Evolutionary conservation across 2,329 filamentous ascomycete genomes (phyloP), one percentile per base, ranked within the genome.

Genomic region (Colletotrichum sp.): DNA sequence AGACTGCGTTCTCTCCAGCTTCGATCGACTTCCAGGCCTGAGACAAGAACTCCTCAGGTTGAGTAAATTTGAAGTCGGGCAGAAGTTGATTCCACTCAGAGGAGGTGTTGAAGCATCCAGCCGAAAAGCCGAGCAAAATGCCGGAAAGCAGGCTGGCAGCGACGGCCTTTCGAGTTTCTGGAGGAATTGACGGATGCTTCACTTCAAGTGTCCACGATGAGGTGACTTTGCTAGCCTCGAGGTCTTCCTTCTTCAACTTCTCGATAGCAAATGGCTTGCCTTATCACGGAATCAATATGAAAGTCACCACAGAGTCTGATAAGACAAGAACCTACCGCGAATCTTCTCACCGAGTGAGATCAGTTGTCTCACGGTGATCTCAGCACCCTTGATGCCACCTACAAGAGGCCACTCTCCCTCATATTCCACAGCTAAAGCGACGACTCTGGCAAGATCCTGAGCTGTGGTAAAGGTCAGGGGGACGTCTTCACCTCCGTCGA

Each of bases 71-170:
- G 52, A 86, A 87, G 26, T 88, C 85, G 0, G 88, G 87, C 34
- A 88, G 83, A 21, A 87, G 78, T 66, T 82, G 76, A 75, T 90
- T 90, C 82, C 84, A 88, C 75, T 88, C 86, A 44, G 85, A 83
- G 18, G 86, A 83, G 1, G 87, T 83, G 70, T 83, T 80, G 82
- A 85, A 87, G 6, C 79, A 80, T 0, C 85, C 86, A 4, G 49
- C 39, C 5, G 30, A 26, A 3, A 83, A 81, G 7, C 82, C 85
- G 24, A 83, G 68, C 8, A 89, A 78, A 34, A 86, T 83, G 30
- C 83, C 83, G 7, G 81, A 76, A 5, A 84, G 55, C 12, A 79
- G 62, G 4, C 15, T 21, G 1, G 15, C 8, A 7, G 71, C 28
- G n/a, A 78, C 72, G 1, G 71, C 72, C 1, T 82, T 74, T 0